These are phyloP conservation scores for Ophiosphaerella korrae DNA, from an alignment of 2,329 filamentous ascomycete genomes.

Conservation along the genomic window DNA sequence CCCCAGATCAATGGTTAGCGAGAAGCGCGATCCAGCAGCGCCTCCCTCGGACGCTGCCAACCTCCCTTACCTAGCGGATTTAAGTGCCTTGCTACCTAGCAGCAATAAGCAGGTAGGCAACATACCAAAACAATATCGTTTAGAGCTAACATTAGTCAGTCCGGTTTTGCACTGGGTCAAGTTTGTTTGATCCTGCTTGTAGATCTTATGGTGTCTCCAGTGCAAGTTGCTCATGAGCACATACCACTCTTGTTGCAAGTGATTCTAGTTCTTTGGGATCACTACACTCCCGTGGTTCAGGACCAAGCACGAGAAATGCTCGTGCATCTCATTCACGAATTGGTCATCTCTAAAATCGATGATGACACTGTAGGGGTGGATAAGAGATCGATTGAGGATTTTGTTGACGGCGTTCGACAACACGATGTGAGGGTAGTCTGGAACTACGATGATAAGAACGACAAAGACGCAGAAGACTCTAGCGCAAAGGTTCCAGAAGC, in stretches of 20 bases:
- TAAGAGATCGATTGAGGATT: constrained; percentile 79
- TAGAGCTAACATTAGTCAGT: constrained; percentile 45
- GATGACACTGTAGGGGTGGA: constrained; percentile 69
- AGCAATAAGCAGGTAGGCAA: constrained; percentile 38
- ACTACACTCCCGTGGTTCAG: constrained; percentile 92
- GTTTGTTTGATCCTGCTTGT: constrained; percentile 91
- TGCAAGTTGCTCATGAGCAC: constrained; percentile 77
- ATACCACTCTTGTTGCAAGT: constrained; percentile 88
- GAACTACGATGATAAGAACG: constrained; percentile 92
- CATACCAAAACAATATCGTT: neutral
- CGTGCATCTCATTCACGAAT: constrained; percentile 93
- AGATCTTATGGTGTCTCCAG: constrained; percentile 92
- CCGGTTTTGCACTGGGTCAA: constrained; percentile 90
- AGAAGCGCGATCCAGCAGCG: constrained; percentile 63
- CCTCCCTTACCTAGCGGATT: constrained; percentile 83
- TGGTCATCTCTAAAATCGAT: constrained; percentile 80
- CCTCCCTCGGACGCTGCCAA: constrained; percentile 73
- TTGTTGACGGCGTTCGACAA: constrained; percentile 84
- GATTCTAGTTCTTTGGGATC: constrained; percentile 93
- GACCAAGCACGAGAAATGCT: constrained; percentile 98
- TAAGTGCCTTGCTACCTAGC: constrained; percentile 32
- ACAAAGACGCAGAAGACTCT: constrained; percentile 69
- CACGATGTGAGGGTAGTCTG: constrained; percentile 87
- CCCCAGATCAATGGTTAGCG: constrained; percentile 95
- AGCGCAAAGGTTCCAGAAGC: constrained; percentile 81